Conservation (phyloP, 768 basidiomycete genomes). For the Phanerochaete carnosa region DNA sequence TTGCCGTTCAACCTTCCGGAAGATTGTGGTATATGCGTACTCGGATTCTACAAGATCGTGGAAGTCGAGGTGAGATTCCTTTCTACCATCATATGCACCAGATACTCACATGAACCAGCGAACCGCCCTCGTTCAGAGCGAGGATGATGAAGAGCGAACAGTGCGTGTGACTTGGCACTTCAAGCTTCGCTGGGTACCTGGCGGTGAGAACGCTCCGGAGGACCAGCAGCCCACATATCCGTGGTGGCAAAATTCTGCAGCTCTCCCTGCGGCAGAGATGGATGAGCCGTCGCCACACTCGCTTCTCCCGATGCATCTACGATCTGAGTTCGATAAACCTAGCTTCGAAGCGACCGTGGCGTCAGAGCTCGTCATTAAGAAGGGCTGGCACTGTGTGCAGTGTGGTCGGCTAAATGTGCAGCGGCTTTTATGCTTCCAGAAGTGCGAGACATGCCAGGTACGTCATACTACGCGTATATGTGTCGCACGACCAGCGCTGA, state of each 20-base stretch:
- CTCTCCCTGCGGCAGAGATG: background rate
- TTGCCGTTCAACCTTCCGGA: slow-evolving; percentile 9
- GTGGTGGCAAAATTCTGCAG: slow-evolving; percentile 5
- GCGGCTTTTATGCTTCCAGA: slow-evolving; percentile 10
- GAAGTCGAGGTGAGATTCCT: slow-evolving; percentile 1
- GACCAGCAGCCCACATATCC: background rate
- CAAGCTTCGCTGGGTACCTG: slow-evolving; percentile 7
- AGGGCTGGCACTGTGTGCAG: slow-evolving; percentile 14
- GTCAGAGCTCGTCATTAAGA: slow-evolving; percentile 2
- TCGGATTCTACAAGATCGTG: slow-evolving; percentile 15
- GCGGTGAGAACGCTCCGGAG: slow-evolving; percentile 6
- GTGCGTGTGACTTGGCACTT: slow-evolving; percentile 9
- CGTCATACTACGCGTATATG: background rate
- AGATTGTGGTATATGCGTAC: slow-evolving; percentile 7
- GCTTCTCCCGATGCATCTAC: slow-evolving; percentile 9
- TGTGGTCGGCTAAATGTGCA: slow-evolving; percentile 15
- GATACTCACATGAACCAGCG: background rate
- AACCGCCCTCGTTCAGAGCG: background rate
- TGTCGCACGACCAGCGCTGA: background rate
- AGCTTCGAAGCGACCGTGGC: background rate
- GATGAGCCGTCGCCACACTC: slow-evolving; percentile 11
- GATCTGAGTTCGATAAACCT: background rate
- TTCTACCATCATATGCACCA: background rate
- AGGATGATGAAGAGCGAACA: background rate
- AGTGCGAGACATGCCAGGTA: slow-evolving; percentile 11